phyloP scores from a whole-genome alignment of 2,329 filamentous ascomycete genomes.

The Ophiostoma perfectum region DNA sequence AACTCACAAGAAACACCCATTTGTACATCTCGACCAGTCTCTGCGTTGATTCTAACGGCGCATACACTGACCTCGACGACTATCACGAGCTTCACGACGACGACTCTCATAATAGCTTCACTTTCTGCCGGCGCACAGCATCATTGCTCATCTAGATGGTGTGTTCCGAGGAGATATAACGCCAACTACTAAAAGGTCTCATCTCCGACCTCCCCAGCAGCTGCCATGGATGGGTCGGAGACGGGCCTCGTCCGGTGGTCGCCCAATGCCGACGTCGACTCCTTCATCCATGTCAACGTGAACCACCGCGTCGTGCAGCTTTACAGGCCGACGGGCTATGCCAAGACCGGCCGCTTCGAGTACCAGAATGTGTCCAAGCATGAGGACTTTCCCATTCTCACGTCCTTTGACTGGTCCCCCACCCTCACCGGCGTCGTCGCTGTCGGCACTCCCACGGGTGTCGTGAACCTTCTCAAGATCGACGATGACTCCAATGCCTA shows the following conservation, averaged over 20 bases:
- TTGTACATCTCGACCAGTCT: not conserved
- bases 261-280: slow-evolving; percentile 52
- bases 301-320: slow-evolving; percentile 59
- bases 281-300: slow-evolving; percentile 60
- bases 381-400: slow-evolving; percentile 58
- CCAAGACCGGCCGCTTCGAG: slow-evolving; percentile 52
- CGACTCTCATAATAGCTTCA: slow-evolving; percentile 4
- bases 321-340: slow-evolving; percentile 57
- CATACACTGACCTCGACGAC: not conserved
- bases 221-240: slow-evolving; percentile 52
- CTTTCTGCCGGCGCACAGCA: not conserved
- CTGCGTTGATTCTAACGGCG: not conserved
- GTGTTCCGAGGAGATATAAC: not conserved
- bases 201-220: not conserved
- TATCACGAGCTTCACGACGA: not conserved
- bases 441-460: slow-evolving; percentile 68
- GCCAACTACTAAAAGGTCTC: not conserved
- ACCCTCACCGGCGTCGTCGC: slow-evolving; percentile 61
- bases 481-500: slow-evolving; percentile 63
- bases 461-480: slow-evolving; percentile 68
- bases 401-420: slow-evolving; percentile 63
- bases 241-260: slow-evolving; percentile 63
- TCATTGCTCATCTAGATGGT: not conserved
- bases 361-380: slow-evolving; percentile 53
- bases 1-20: not conserved